Evolutionary conservation across 805 yeast genomes (phyloP), one percentile per base, ranked within the genome.

Genomic region (Tetrapisispora taiwanensis): DNA sequence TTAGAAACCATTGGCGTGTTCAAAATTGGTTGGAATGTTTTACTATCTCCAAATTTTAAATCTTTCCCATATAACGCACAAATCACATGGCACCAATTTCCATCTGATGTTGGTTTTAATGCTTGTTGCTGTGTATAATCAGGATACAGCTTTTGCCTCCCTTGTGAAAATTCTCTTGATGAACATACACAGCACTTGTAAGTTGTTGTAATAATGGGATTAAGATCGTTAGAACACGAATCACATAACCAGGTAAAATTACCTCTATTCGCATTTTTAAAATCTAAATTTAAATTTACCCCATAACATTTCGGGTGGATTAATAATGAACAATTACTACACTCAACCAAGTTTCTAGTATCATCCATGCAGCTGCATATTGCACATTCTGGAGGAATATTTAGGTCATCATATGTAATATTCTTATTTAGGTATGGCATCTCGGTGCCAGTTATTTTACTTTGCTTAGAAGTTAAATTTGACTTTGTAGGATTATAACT

Each of bases 261-360:
- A 28, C 33, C 41, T 7, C 28, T 15, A n/a, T 31, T 17, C 6
- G n/a, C 4, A 5, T 19, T 7, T 2, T 5, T 17, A 13, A 12
- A 15, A 5, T 4, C 12, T n/a, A 14, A 13, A 14, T 38, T 44
- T 1, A 50, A 48, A 3, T 44, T 41, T 7, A 72, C 58, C 0
- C 94, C 95, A 55, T 79, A 81, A 54, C 95, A 88, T 0, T 72
- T 60, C 3, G 74, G 67, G 58, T 88, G 96, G 2, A 81, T 86
- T 44, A 70, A 71, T 28, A 85, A 63, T 0, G 84, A 84, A 67
- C 95, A 88, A 26, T 70, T 67, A 2, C 68, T 55, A 59, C 95
- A 87, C 0, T 70, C 62, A 3, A 65, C 51, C 1, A 58, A 46
- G 4, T 62, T 56, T 12, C 67, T 71, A 5, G 7, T 12, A 4